A percentile compares a stretch with the other conserved stretches of the same genome.
Conservation (phyloP, 139 green algal genomes). For the Tetradesmus lagerheimii region DNA sequence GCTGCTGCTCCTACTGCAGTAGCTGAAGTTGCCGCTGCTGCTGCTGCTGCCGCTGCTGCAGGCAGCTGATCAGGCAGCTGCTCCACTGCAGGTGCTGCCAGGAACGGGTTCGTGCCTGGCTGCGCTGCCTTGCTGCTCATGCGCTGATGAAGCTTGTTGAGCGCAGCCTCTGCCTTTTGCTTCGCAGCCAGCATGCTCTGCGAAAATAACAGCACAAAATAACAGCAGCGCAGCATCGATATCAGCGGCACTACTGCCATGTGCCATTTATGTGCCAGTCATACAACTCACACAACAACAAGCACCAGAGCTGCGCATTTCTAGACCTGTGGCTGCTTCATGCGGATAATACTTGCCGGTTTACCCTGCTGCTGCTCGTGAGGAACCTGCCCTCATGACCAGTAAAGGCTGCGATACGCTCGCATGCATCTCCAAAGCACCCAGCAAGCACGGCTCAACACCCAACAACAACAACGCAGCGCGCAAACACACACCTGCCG, state of each 20-base stretch:
- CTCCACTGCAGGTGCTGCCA: constrained; percentile 47
- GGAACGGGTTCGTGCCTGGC: constrained; percentile 54
- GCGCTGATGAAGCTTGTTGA: constrained; percentile 44
- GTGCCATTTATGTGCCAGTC: too few relatives aligned
- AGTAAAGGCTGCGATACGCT: too few relatives aligned
- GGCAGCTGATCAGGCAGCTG: background rate
- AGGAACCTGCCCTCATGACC: too few relatives aligned
- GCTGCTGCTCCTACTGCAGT: constrained; percentile 2
- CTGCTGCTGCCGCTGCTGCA: constrained; percentile 26
- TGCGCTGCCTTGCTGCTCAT: constrained; percentile 30
- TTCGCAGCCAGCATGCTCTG: constrained; percentile 54
- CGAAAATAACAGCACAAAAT: too few relatives aligned
- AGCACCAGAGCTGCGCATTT: too few relatives aligned
- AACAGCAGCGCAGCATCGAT: background rate
- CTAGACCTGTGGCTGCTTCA: too few relatives aligned
- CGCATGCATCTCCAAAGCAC: too few relatives aligned
- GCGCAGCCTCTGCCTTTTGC: constrained; percentile 51
- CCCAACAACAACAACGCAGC: background rate
- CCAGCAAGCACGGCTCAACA: too few relatives aligned
- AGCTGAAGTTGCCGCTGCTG: constrained; percentile 5
- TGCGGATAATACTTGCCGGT: too few relatives aligned
- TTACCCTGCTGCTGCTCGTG: too few relatives aligned
- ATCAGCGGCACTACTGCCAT: background rate
- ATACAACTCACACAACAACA: too few relatives aligned
- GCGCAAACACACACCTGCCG: constrained; percentile 53